Evolutionary conservation across 148 eudicot species (phyloP).

Genomic region (Rhododendron williamsianum): DNA sequence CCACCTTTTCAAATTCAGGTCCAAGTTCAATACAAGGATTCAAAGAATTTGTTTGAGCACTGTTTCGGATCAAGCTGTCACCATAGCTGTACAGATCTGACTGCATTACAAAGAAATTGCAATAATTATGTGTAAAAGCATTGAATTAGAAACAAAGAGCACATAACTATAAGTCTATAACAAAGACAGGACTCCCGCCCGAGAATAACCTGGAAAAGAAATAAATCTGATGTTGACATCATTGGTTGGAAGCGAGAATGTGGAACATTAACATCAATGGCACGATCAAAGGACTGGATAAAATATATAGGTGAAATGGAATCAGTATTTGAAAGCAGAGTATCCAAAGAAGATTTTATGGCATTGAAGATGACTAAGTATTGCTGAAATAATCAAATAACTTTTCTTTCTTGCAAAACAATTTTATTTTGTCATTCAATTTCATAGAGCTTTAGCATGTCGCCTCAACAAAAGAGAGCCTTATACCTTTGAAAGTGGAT

Average conservation of each 20-base stretch:
- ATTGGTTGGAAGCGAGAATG: conserved; percentile 32
- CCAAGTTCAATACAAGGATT: conserved; percentile 45
- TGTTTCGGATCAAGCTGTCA: conserved; percentile 31
- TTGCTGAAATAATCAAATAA: not conserved
- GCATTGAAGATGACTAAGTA: not conserved
- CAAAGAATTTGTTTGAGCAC: conserved; percentile 30
- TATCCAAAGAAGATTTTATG: not conserved
- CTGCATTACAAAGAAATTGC: conserved; percentile 29
- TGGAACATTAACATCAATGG: conserved; percentile 33
- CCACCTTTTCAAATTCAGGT: conserved; percentile 42
- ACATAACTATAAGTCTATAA: not conserved
- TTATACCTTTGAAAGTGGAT: conserved; percentile 30
- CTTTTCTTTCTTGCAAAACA: conserved; percentile 9
- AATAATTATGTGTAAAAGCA: not conserved
- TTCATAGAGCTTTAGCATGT: not conserved
- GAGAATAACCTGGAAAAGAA: conserved; percentile 37
- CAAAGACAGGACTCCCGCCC: not conserved
- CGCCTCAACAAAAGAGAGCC: not conserved
- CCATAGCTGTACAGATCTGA: conserved; percentile 35
- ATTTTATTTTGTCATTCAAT: not conserved
- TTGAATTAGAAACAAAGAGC: not conserved
- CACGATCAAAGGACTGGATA: conserved; percentile 26
- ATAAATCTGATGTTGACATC: conserved; percentile 38
- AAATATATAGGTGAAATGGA: conserved; percentile 8
- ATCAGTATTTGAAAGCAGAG: conserved; percentile 9